A percentile compares a stretch with the other conserved stretches of the same genome.
phyloP scores from a whole-genome alignment of 2,329 filamentous ascomycete genomes.

The Exophiala spinifera region DNA sequence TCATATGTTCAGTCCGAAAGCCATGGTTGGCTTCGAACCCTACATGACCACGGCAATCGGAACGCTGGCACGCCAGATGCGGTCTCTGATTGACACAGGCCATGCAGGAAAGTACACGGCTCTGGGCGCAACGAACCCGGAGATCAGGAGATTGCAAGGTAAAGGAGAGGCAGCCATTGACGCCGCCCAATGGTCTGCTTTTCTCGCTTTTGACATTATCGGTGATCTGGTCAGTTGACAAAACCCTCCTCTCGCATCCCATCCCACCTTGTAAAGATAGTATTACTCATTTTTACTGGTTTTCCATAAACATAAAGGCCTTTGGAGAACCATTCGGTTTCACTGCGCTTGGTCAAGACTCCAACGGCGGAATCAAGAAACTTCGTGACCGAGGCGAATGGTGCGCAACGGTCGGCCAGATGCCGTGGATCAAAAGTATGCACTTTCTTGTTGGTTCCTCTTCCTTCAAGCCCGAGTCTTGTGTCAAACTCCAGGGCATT shows the following conservation, averaged over 20 bases:
- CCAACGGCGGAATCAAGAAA: constrained; percentile 16
- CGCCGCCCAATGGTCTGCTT: constrained; percentile 4
- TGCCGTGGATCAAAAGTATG: constrained; percentile 14
- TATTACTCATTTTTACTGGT: constrained; percentile 26
- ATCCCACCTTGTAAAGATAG: neutral
- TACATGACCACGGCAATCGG: constrained; percentile 33
- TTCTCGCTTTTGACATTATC: constrained; percentile 5
- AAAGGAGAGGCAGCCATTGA: constrained; percentile 1
- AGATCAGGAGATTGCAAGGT: neutral
- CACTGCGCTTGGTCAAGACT: constrained; percentile 15
- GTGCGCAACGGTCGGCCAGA: constrained; percentile 14
- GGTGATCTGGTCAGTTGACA: neutral
- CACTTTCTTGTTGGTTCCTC: no score
- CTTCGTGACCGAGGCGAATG: constrained; percentile 16
- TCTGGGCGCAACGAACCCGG: neutral
- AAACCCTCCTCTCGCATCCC: neutral
- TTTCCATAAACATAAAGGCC: constrained; percentile 19
- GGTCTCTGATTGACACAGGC: constrained; percentile 13
- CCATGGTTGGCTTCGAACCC: constrained; percentile 34
- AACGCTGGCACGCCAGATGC: constrained; percentile 26
- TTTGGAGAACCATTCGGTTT: constrained; percentile 32
- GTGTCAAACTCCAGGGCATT: no score
- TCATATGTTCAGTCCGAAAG: constrained; percentile 35
- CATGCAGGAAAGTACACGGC: constrained; percentile 7
- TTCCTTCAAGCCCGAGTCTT: no score